Evolutionary conservation across 2,329 filamentous ascomycete species (phyloP), one percentile per base, ranked within the genome.

Genomic region (Waltergamsia citrina): DNA sequence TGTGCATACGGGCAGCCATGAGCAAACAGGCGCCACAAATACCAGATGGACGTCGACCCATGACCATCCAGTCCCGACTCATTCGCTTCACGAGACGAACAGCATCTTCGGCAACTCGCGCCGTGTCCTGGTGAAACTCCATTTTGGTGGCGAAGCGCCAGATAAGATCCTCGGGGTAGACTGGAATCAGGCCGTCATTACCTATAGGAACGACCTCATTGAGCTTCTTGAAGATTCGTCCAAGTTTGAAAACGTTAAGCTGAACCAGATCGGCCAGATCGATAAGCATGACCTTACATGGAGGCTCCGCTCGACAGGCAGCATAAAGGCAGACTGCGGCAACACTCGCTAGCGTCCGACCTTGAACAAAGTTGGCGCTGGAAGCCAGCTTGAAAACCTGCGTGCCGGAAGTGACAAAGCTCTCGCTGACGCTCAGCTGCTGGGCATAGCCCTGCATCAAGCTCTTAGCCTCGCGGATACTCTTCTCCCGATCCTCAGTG

Each of bases 51-150:
- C 92, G 81, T 49, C 92, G 83, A 47, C 92, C 92, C 53, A 88
- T 86, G 30, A 88, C 81, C 76, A 98, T 96, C 88, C 92, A 96
- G 60, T 98, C 92, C 35, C 85, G 72, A 43, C 85, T 88, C 92
- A 98, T 96, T 41, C 92, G 81, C 54, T 83, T 80, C 36, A 94
- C 79, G 34, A 98, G 81, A 35, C 83, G 78, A 36, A 88, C 79
- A 6, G 92, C 92, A 49, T 95, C 87, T 45, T 84, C 77, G 27
- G 87, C 88, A 11, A 98, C 87, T 45, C 83, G 82, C 52, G 83
- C 80, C 12, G 83, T 88, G 42, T 81, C 74, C 24, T 80, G 69
- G 34, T 81, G 85, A 48, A 98, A 98, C 52, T 98, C 90, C 33
- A 98, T 80, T 53, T 90, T 88, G 39, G 79, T 78, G 33, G 88